Percentiles rank a stretch among this genome's conserved stretches.
Evolutionary conservation across 2,329 filamentous ascomycete species (phyloP).

Genomic region (Dothideomycetes sp.): DNA sequence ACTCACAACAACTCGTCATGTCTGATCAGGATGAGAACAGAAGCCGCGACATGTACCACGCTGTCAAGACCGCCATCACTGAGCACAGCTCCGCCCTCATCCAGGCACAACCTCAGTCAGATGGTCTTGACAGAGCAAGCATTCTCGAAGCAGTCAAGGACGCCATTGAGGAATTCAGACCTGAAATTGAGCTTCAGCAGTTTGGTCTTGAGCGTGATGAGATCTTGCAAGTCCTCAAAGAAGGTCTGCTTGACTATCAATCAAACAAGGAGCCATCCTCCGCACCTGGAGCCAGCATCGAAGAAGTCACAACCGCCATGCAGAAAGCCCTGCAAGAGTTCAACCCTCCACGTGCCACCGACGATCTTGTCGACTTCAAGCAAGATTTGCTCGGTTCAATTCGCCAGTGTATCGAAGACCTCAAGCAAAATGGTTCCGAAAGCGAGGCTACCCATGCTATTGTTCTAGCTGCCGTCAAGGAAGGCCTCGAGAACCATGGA

Average conservation of each 20-base stretch:
- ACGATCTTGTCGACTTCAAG: slow-evolving; percentile 59
- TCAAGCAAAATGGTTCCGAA: slow-evolving; percentile 47
- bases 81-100: slow-evolving; percentile 48
- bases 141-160: slow-evolving; percentile 80
- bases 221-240: slow-evolving; percentile 73
- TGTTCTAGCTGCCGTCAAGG: slow-evolving; percentile 49
- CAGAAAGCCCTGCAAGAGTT: slow-evolving; percentile 80
- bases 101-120: slow-evolving; percentile 18
- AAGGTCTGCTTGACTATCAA: slow-evolving; percentile 72
- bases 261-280: slow-evolving; percentile 40
- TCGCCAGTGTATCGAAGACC: slow-evolving; percentile 75
- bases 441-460: slow-evolving; percentile 44
- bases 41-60: slow-evolving; percentile 77
- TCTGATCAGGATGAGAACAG: slow-evolving; percentile 21
- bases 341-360: slow-evolving; percentile 61
- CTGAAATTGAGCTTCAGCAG: slow-evolving; percentile 82
- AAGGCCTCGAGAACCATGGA: slow-evolving; percentile 45
- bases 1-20: slow-evolving; percentile 38
- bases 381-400: slow-evolving; percentile 80
- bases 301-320: slow-evolving; percentile 77
- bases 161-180: slow-evolving; percentile 90
- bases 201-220: slow-evolving; percentile 86
- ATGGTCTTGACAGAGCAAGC: slow-evolving; percentile 52
- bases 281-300: slow-evolving; percentile 46
- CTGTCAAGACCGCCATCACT: slow-evolving; percentile 64